These are phyloP conservation scores for Zygoascus meyerae DNA, from an alignment of 1,139 yeast genomes.

Conservation along the genomic window DNA sequence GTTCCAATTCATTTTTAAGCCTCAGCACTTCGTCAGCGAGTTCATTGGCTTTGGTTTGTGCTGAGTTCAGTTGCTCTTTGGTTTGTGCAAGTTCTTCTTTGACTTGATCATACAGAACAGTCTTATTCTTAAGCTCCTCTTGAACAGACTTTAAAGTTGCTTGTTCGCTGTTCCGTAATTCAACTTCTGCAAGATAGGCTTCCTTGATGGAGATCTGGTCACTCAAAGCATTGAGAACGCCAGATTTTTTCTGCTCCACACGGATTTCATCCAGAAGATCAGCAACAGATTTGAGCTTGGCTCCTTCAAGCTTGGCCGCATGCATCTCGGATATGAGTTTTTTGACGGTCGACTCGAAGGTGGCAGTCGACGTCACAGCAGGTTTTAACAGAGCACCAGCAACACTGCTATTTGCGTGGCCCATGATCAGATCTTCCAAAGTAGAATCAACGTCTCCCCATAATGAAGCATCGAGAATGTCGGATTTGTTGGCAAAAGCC, in stretches of 20 bases:
- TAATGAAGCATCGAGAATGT: constrained; percentile 61
- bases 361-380: constrained; percentile 50
- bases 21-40: constrained; percentile 20
- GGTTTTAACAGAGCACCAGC: constrained; percentile 62
- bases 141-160: constrained; percentile 8
- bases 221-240: constrained; percentile 17
- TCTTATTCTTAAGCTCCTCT: constrained; percentile 6
- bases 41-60: constrained; percentile 20
- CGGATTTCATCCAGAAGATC: constrained; percentile 33
- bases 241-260: constrained; percentile 19
- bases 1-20: constrained; percentile 17
- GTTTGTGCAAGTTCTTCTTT: constrained; percentile 12
- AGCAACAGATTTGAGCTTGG: constrained; percentile 42
- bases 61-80: constrained; percentile 15
- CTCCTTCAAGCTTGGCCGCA: constrained; percentile 40
- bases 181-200: constrained; percentile 22
- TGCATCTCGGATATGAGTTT: constrained; percentile 44
- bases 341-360: constrained; percentile 46
- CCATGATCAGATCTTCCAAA: constrained; percentile 55
- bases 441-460: constrained; percentile 70
- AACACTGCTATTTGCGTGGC: constrained; percentile 48
- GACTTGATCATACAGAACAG: constrained; percentile 9
- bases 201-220: constrained; percentile 23
- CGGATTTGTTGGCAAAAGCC: constrained; percentile 8
- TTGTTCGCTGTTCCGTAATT: constrained; percentile 10